Evolutionary conservation across 2,329 filamentous ascomycete genomes (phyloP).

Genomic region (Fusarium odoratissimum): DNA sequence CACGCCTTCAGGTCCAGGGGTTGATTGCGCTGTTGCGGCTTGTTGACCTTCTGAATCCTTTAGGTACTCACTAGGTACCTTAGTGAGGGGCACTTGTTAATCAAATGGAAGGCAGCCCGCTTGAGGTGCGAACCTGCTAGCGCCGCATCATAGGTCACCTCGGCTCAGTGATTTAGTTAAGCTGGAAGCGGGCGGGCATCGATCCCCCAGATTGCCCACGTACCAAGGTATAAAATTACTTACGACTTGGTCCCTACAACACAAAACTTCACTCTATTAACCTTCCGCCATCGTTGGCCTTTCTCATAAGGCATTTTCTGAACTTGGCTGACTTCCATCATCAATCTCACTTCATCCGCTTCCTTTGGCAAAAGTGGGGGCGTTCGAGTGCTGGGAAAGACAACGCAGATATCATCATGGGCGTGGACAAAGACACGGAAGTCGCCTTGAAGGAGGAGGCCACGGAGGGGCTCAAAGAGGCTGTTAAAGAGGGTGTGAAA

Average conservation of each 20-base stretch:
- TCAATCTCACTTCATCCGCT: constrained; percentile 4
- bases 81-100: constrained; percentile 20
- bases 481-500: constrained; percentile 24
- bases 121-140: constrained; percentile 9
- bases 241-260: constrained; percentile 15
- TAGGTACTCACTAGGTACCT: not conserved
- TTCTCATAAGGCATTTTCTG: not conserved
- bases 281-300: not conserved
- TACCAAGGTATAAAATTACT: constrained; percentile 20
- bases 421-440: constrained; percentile 41
- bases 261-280: not conserved
- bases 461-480: constrained; percentile 29
- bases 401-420: constrained; percentile 29
- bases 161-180: constrained; percentile 26
- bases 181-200: constrained; percentile 11
- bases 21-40: constrained; percentile 13
- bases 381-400: constrained; percentile 16
- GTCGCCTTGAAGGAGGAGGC: constrained; percentile 40
- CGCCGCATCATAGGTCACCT: constrained; percentile 32
- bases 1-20: not conserved
- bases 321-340: not conserved
- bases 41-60: constrained; percentile 19
- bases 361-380: constrained; percentile 27
- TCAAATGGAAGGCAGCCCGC: not conserved
- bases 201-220: constrained; percentile 8